A percentile compares a stretch with the other conserved stretches of the same genome.
Evolutionary conservation across 495 filamentous ascomycete genomes (phyloP).

Genomic region (Hyaloscypha hepaticicola): DNA sequence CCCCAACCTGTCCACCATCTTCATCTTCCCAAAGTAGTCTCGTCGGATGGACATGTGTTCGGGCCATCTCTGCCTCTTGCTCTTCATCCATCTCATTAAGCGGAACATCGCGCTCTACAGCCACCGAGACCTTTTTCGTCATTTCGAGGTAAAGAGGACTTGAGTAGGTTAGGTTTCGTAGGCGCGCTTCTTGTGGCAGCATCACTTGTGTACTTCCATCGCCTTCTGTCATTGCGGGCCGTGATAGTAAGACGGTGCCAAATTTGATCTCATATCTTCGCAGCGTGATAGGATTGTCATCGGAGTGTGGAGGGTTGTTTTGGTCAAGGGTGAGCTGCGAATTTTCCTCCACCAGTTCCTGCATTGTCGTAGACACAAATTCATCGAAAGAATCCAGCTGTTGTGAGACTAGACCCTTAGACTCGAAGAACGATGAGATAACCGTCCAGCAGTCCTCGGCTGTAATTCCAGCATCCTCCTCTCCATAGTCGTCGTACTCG

Average conservation of each 20-base stretch:
- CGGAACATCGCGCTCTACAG: slow-evolving; percentile 68
- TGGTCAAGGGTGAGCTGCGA: slow-evolving; percentile 85
- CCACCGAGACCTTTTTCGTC: slow-evolving; percentile 73
- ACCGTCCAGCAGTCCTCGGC: slow-evolving; percentile 98
- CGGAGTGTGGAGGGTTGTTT: slow-evolving; percentile 66
- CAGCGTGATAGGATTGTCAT: slow-evolving; percentile 74
- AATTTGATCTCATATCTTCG: slow-evolving; percentile 94
- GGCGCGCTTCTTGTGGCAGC: slow-evolving; percentile 86
- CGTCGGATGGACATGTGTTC: slow-evolving; percentile 49
- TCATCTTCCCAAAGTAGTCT: slow-evolving; percentile 60
- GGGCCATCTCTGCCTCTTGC: slow-evolving; percentile 48
- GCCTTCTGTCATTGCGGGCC: slow-evolving; percentile 85
- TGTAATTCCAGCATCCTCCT: slow-evolving; percentile 72
- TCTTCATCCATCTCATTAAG: slow-evolving; percentile 62
- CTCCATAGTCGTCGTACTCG: slow-evolving; percentile 49
- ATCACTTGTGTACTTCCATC: slow-evolving; percentile 81
- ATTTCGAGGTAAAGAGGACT: slow-evolving; percentile 86
- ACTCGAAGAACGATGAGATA: slow-evolving; percentile 93
- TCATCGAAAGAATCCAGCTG: slow-evolving; percentile 98
- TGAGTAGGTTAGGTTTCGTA: slow-evolving; percentile 94
- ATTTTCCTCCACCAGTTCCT: slow-evolving; percentile 88
- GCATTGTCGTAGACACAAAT: slow-evolving; percentile 88
- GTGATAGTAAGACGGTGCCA: slow-evolving; percentile 76
- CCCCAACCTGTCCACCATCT: slow-evolving; percentile 37
- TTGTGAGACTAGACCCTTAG: slow-evolving; percentile 93